Base-by-base conservation (phyloP, 2,329 filamentous ascomycete genomes). In the Teratosphaeria pseudoeucalypti region DNA sequence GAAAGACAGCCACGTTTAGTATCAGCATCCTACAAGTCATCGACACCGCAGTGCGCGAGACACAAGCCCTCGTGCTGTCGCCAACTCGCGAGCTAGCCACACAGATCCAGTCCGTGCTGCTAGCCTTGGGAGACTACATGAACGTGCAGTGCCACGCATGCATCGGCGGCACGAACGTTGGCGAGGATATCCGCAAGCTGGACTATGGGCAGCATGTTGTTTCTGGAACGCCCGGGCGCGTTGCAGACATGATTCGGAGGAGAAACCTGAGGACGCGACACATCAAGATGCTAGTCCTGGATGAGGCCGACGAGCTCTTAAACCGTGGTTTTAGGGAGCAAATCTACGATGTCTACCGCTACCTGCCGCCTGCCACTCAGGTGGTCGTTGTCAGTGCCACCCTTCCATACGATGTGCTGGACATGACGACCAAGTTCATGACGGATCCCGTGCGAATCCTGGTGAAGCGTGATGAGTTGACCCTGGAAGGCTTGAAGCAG, bases 391-490 rank as follows among this genome's bases (percentile, higher is more conserved):
- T 99, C 67, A 96, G 90, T 58, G 94, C 94, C 64, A 99, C 94
- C 3, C 86, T 99, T 37, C 94, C 94, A 54, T 95, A 97, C 80
- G 94, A 99, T 72, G 94, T 99, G 23, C 84, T 99, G 57, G 92
- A 97, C 76, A 96, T 99, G 89, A 99, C 94, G 34, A 97, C 92
- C 67, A 97, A 97, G 77, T 99, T 99, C 82, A 99, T 99, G 94
- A 96, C 90, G 29, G 92, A 97, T 70, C 92, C 92, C 0, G 92
- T 96, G 54, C 88, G 92, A 66, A 95, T 97, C 71, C 83, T 97
- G 29, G 92, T 97, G 74, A 96, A 97, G 85, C 92, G 92, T 86
- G 94, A 97, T 76, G 94, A 99, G 75, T 79, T 99, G 80, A 99
- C 94, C 2, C 85, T 99, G 56, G 94, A 97, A 78, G 94, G 94